A percentile compares a stretch with the other conserved stretches of the same genome.
Conservation (phyloP, 1,284 basidiomycete species). For the Sanghuangporus sanghuang region DNA sequence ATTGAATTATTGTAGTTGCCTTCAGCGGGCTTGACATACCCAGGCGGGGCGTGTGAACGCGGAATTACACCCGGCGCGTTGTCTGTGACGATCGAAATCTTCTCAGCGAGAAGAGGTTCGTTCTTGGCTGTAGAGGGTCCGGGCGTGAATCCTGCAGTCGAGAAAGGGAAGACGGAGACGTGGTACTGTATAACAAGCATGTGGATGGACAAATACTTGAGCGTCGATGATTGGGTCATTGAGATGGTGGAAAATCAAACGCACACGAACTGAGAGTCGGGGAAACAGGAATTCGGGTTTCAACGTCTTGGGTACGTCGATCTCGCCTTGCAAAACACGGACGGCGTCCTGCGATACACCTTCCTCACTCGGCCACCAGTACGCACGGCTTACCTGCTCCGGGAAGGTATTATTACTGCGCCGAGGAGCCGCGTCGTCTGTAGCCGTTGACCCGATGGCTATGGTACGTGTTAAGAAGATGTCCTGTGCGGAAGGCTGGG, state of each 20-base stretch:
- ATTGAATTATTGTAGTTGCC: conserved; percentile 48
- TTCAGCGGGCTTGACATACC: conserved; percentile 37
- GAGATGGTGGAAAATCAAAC: not conserved
- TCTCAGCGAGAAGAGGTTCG: conserved; percentile 35
- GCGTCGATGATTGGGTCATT: not conserved
- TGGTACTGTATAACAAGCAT: conserved; percentile 6
- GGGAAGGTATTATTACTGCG: conserved; percentile 44
- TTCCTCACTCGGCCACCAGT: conserved; percentile 40
- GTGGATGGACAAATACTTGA: not conserved
- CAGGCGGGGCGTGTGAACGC: conserved; percentile 49
- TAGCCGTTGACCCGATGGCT: conserved; percentile 42
- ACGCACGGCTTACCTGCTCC: conserved; percentile 36
- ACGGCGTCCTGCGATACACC: conserved; percentile 10
- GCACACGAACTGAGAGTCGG: conserved; percentile 42
- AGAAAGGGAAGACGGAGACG: conserved; percentile 24
- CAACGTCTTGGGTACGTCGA: conserved; percentile 39
- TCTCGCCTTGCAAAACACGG: conserved; percentile 43
- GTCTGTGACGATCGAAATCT: conserved; percentile 38
- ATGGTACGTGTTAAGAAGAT: conserved; percentile 32
- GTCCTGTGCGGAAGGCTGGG: conserved; percentile 32
- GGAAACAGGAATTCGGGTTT: conserved; percentile 54
- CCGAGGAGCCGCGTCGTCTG: conserved; percentile 32
- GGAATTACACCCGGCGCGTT: conserved; percentile 36
- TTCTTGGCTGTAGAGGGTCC: conserved; percentile 18
- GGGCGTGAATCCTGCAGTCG: conserved; percentile 39